These are phyloP conservation scores for Paramarasmius palmivorus DNA, from an alignment of 1,284 basidiomycete species.

Conservation along the genomic window DNA sequence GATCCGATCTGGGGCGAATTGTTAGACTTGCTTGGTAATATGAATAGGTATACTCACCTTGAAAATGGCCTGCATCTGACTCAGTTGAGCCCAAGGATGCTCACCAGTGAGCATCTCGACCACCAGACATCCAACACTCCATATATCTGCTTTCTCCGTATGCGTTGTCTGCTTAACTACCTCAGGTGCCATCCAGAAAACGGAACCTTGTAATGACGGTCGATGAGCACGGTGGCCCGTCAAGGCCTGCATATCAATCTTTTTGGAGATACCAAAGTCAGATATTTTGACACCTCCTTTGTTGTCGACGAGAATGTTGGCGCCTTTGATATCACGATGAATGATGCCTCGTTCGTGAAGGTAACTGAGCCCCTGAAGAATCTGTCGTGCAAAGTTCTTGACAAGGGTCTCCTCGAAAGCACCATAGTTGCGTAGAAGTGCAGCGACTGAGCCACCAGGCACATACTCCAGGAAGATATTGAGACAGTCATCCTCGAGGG, in stretches of 20 bases:
- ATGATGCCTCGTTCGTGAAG: slow-evolving; percentile 95
- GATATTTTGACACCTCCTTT: slow-evolving; percentile 98
- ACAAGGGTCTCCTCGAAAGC: slow-evolving; percentile 96
- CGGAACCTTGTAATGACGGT: slow-evolving; percentile 93
- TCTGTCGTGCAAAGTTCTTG: slow-evolving; percentile 93
- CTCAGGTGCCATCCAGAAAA: slow-evolving; percentile 99
- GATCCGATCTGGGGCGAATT: slow-evolving; percentile 74
- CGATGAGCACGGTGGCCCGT: slow-evolving; percentile 80
- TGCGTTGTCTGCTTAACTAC: slow-evolving; percentile 96
- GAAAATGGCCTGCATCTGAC: slow-evolving; percentile 99
- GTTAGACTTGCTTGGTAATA: slow-evolving; percentile 1
- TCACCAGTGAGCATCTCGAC: slow-evolving; percentile 99
- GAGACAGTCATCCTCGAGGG: slow-evolving; percentile 83
- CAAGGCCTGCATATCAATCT: slow-evolving; percentile 88
- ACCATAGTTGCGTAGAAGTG: slow-evolving; percentile 91
- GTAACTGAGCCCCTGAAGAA: slow-evolving; percentile 89
- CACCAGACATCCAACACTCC: slow-evolving; percentile 96
- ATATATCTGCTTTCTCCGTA: slow-evolving; percentile 96
- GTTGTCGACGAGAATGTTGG: slow-evolving; percentile 98
- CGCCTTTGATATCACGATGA: slow-evolving; percentile 98
- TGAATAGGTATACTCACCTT: slow-evolving; percentile 53
- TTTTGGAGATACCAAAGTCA: slow-evolving; percentile 99
- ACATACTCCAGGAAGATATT: slow-evolving; percentile 99
- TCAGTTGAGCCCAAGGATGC: slow-evolving; percentile 95
- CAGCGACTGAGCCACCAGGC: slow-evolving; percentile 95